A percentile compares a stretch with the other conserved stretches of the same genome.
Evolutionary conservation across 805 yeast species (phyloP).

Genomic region (Suhomyces sp.): DNA sequence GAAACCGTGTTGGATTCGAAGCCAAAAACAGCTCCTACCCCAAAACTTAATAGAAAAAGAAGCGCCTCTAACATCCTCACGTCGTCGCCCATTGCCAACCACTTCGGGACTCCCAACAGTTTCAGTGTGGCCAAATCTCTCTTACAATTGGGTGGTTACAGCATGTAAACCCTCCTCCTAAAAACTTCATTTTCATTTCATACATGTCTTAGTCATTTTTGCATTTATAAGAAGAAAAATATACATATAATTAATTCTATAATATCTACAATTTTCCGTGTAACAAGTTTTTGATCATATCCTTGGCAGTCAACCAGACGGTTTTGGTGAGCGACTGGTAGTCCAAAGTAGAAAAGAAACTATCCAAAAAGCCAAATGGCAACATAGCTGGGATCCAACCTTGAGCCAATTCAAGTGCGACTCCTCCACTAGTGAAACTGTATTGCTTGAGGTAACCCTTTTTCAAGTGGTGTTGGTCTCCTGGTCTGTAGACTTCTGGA

Average conservation of each 20-base stretch:
- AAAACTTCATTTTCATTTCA: background rate
- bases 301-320: slow-evolving; percentile 67
- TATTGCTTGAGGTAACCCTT: slow-evolving; percentile 83
- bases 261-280: slow-evolving; percentile 64
- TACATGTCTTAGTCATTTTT: background rate
- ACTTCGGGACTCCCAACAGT: slow-evolving; percentile 45
- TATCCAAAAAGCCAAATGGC: slow-evolving; percentile 89
- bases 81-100: slow-evolving; percentile 31
- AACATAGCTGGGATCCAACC: slow-evolving; percentile 99
- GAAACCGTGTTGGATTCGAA: background rate
- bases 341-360: slow-evolving; percentile 78
- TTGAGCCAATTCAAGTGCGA: slow-evolving; percentile 93
- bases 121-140: slow-evolving; percentile 45
- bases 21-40: background rate
- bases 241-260: background rate
- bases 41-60: slow-evolving; percentile 1
- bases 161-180: slow-evolving; percentile 3
- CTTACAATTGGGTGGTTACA: slow-evolving; percentile 39
- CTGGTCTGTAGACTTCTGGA: slow-evolving; percentile 78
- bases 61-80: slow-evolving; percentile 16
- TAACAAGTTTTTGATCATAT: slow-evolving; percentile 67
- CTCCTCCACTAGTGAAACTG: slow-evolving; percentile 74
- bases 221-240: background rate
- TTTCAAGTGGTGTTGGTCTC: slow-evolving; percentile 76
- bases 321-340: slow-evolving; percentile 66